These are phyloP conservation scores for Pleurotus eryngii DNA, from an alignment of 768 basidiomycete genomes.

Conservation along the genomic window DNA sequence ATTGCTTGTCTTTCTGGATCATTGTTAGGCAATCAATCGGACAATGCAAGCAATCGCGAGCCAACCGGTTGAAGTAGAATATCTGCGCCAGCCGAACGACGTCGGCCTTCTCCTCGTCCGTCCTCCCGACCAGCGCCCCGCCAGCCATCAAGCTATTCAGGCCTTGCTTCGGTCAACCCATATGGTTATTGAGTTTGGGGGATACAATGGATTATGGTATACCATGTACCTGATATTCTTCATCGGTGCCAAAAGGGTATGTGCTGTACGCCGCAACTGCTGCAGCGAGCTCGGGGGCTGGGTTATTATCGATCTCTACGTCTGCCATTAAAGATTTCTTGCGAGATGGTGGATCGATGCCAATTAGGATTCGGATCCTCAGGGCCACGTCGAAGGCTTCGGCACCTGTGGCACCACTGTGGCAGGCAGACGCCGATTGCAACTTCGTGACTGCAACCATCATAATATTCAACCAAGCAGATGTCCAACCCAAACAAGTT, in stretches of 20 bases:
- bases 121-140: conserved; percentile 29
- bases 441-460: not conserved
- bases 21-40: not conserved
- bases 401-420: not conserved
- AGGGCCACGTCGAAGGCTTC: too few species aligned
- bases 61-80: conserved; percentile 71
- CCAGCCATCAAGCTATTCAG: conserved; percentile 52
- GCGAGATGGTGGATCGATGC: too few species aligned
- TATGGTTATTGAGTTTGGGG: conserved; percentile 5
- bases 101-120: conserved; percentile 41
- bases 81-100: conserved; percentile 52
- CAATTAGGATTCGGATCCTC: too few species aligned
- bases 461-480: conserved; percentile 6
- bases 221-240: conserved; percentile 50
- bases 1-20: conserved; percentile 35
- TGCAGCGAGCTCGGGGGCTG: not conserved
- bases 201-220: not conserved
- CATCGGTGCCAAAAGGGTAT: conserved; percentile 57
- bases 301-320: not conserved
- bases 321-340: not conserved
- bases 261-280: conserved; percentile 26
- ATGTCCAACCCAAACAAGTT: conserved; percentile 52
- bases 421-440: not conserved
- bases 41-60: not conserved
- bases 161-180: conserved; percentile 52